Base-by-base conservation (phyloP, 192 early-diverging fungal species). In the Geranomyces variabilis region DNA sequence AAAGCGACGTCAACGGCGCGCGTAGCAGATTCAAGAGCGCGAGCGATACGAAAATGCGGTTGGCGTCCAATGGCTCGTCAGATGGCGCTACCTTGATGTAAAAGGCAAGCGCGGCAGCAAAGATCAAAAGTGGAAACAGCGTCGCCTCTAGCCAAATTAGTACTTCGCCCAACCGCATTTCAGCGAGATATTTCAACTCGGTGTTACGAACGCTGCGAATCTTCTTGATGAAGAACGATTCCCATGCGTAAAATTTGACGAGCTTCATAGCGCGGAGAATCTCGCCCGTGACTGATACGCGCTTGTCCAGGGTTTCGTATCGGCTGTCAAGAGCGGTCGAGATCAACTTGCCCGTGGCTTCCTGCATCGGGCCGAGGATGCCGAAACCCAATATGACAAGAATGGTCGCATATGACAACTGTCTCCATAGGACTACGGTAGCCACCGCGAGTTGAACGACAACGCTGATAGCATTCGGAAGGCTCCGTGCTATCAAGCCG, bases 361-460 rank as follows among this genome's bases (percentile, higher is more conserved):
- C 55, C 24, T 57, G 55, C 12, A 24, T 9, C 24, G 55, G 70
- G 17, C 58, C 70, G 8, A 71, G 61, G 19, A 66, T 19, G 17
- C 66, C 0, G 15, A 64, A 9, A 8, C 58, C 9, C 0, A 43
- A 59, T 0, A 64, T 33, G 22, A 33, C 61, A 0, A 61, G 10
- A 24, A 71, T 10, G 26, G 48, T 64, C 10, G 70, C 30, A 17
- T 28, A 26, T 46, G n/a, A 14, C 0, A 71, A 43, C 57, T 71
- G 70, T 21, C 12, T 26, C 43, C 61, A 71, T 8, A 71, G 36
- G 14, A 71, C 44, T 15, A 14, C 36, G 14, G 66, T 26, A 1
- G 22, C 70, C 14, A 64, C 9, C 8, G 43, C 60, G 43, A 71
- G n/a, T 47, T 71, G 70, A 34, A 71, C 36, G 46, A 67, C 28